Conservation (phyloP, 306 rosid genomes). For the Castanea sativa region DNA sequence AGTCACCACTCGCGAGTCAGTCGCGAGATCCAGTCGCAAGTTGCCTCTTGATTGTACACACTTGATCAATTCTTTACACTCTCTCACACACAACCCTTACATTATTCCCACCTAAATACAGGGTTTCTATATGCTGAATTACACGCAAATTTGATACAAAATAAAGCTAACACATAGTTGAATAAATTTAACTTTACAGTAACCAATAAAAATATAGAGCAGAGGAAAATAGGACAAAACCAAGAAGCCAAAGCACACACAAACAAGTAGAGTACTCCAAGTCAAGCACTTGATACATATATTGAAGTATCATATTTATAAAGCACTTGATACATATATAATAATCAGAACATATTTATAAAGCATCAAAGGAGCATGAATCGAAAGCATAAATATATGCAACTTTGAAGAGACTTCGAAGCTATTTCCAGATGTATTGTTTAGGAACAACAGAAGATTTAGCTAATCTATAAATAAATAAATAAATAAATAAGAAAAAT, state of each 20-base stretch:
- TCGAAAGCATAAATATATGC: neutral
- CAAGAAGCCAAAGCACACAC: neutral
- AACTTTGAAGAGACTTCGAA: neutral
- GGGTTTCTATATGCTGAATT: too few species aligned
- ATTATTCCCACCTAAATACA: too few species aligned
- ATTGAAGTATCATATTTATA: neutral
- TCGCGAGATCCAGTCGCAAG: too few species aligned
- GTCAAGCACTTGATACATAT: neutral
- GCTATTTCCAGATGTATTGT: neutral
- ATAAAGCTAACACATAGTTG: too few species aligned
- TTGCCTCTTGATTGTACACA: too few species aligned
- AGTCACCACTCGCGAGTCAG: too few species aligned
- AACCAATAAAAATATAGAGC: neutral
- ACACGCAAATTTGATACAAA: too few species aligned
- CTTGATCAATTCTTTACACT: too few species aligned
- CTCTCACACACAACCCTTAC: too few species aligned
- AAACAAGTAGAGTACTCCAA: neutral
- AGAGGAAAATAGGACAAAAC: neutral
- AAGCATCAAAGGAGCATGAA: neutral
- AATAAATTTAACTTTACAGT: neutral
- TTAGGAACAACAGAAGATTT: neutral
- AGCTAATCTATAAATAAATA: neutral
- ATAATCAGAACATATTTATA: neutral
- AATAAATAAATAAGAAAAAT: too few species aligned
- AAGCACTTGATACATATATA: too few species aligned